Conservation (phyloP, 805 yeast species). For the Lipomyces kockii region DNA sequence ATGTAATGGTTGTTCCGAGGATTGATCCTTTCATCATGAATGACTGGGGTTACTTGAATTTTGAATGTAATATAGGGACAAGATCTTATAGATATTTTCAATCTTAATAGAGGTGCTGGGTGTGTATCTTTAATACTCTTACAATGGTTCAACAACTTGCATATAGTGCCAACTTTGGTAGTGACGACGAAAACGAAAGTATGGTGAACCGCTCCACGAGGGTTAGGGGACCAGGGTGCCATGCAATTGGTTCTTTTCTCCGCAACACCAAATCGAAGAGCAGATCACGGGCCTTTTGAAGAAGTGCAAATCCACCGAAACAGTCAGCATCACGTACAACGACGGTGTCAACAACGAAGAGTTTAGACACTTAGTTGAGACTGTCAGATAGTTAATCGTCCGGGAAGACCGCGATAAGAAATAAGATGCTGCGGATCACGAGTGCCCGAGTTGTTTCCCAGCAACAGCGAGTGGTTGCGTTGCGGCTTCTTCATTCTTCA, state of each 20-base stretch:
- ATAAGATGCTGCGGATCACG: conserved; percentile 31
- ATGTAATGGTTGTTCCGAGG: too few species aligned
- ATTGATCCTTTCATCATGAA: neutral
- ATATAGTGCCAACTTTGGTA: too few species aligned
- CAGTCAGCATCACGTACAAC: neutral
- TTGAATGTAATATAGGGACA: neutral
- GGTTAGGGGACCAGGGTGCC: neutral
- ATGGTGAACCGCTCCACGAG: neutral
- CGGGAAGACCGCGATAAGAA: neutral
- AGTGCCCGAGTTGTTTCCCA: conserved; percentile 20
- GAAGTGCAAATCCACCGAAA: neutral
- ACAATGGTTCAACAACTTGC: neutral
- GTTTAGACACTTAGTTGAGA: neutral
- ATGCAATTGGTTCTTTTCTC: neutral
- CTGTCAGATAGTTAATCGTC: neutral
- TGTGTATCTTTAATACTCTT: neutral
- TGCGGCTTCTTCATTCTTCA: conserved; percentile 24
- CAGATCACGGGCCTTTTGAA: neutral
- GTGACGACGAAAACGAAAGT: too few species aligned
- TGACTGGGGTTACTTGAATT: neutral
- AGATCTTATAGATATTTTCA: neutral
- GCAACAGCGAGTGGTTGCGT: neutral
- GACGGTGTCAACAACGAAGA: neutral
- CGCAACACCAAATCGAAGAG: neutral
- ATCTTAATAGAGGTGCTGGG: neutral